A percentile compares a stretch with the other conserved stretches of the same genome.
Evolutionary conservation across 495 filamentous ascomycete genomes (phyloP).

Genomic region (Aspergillus ostianus): DNA sequence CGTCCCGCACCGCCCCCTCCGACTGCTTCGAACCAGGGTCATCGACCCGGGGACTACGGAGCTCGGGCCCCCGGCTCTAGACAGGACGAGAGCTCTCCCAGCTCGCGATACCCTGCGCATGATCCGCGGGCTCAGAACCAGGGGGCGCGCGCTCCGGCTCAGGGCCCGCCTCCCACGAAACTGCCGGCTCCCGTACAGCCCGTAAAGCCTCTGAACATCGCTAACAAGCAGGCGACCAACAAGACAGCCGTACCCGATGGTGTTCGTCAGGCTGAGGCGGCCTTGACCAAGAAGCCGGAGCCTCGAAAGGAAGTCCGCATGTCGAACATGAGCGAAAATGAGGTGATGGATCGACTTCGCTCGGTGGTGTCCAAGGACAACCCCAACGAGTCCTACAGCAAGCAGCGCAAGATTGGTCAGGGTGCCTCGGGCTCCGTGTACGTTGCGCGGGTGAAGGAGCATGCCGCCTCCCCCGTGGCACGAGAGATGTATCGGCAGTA

Average conservation of each 20-base stretch:
- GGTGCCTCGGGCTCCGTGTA: conserved; percentile 97
- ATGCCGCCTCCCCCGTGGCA: conserved; percentile 63
- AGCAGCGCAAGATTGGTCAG: conserved; percentile 99
- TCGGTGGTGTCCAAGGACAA: conserved; percentile 92
- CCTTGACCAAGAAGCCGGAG: conserved; percentile 70
- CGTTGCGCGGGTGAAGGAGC: conserved; percentile 86
- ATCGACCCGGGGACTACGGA: conserved; percentile 21
- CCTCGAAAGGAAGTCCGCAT: conserved; percentile 90
- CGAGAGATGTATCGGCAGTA: conserved; percentile 65
- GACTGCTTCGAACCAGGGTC: conserved; percentile 32
- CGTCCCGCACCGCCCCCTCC: conserved; percentile 58
- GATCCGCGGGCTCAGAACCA: conserved; percentile 45
- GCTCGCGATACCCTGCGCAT: conserved; percentile 36
- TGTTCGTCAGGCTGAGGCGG: conserved; percentile 77
- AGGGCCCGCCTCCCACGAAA: conserved; percentile 46
- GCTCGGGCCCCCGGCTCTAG: conserved; percentile 21
- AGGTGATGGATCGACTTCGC: conserved; percentile 93
- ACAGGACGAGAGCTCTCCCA: conserved; percentile 33
- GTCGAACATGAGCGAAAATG: conserved; percentile 93
- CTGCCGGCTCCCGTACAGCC: conserved; percentile 63
- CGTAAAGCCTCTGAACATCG: conserved; percentile 88
- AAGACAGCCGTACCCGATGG: conserved; percentile 55
- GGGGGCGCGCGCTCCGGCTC: conserved; percentile 37
- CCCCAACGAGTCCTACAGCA: conserved; percentile 88
- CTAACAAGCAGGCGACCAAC: conserved; percentile 62